These are phyloP conservation scores for Aspergillus texensis DNA, from an alignment of 2,329 filamentous ascomycete genomes.

Conservation along the genomic window DNA sequence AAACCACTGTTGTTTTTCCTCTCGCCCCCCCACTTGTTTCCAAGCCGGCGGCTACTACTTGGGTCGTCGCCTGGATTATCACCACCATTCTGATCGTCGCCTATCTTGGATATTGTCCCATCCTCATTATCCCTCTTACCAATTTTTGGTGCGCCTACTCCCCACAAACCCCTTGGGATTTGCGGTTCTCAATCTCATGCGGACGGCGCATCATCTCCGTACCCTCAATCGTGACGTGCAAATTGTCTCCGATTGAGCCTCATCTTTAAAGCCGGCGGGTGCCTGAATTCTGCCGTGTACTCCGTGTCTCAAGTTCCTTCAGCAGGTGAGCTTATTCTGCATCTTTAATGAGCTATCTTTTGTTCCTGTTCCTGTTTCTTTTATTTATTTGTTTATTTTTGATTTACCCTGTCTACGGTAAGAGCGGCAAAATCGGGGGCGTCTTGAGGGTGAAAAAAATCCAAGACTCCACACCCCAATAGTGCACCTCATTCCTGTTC, in stretches of 20 bases:
- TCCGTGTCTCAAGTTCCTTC: conserved; percentile 7
- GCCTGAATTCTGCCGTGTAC: conserved; percentile 8
- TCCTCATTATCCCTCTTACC: background rate
- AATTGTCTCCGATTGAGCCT: conserved; percentile 25
- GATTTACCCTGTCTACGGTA: background rate
- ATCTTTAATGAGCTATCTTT: background rate
- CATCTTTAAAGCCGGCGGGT: conserved; percentile 14
- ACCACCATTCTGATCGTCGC: conserved; percentile 1
- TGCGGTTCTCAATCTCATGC: conserved; percentile 8
- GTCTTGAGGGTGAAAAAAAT: background rate
- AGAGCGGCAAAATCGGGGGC: background rate
- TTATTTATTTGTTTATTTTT: background rate
- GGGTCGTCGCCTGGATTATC: background rate
- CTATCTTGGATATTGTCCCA: background rate
- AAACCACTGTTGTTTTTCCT: conserved; percentile 1
- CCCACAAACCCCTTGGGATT: too few species aligned
- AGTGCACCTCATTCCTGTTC: background rate
- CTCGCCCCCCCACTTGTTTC: background rate
- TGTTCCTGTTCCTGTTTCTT: background rate
- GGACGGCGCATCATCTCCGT: conserved; percentile 6
- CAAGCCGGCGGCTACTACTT: background rate
- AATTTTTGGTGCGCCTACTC: background rate
- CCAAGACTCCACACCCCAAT: background rate
- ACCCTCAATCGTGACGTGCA: conserved; percentile 16
- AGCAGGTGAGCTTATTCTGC: conserved; percentile 21